Percentiles rank a stretch among this genome's conserved stretches.
These are phyloP conservation scores for Selaginella moellendorffii DNA, from an alignment of 75 land plant genomes.

Conservation along the genomic window DNA sequence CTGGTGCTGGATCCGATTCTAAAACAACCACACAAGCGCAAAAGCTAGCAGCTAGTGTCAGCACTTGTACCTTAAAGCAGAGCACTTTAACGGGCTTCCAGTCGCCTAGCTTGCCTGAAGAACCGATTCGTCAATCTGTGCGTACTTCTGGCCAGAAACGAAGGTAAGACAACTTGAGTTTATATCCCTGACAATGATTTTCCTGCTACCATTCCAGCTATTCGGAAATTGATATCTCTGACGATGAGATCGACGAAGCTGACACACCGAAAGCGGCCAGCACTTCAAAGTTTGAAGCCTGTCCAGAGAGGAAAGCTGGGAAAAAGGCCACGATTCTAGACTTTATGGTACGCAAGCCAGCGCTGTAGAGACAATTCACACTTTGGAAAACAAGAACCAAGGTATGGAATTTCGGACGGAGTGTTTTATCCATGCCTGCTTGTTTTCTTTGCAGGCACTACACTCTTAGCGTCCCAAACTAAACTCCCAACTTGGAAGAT, in stretches of 20 bases:
- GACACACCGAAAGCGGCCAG: background rate
- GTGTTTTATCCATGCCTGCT: no score
- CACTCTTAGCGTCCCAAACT: no score
- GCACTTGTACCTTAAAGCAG: background rate
- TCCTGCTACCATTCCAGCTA: background rate
- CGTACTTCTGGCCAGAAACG: background rate
- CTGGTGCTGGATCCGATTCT: constrained; percentile 50
- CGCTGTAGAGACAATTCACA: no score
- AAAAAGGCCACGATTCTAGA: background rate
- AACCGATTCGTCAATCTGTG: background rate
- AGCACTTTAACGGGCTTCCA: background rate
- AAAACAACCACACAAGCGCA: background rate
- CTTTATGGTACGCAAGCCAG: background rate
- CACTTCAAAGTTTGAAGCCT: background rate
- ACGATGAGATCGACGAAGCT: background rate
- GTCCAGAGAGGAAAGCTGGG: background rate
- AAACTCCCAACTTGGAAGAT: no score
- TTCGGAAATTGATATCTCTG: background rate
- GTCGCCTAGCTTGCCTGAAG: background rate
- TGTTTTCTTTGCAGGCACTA: no score
- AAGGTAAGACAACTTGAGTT: background rate
- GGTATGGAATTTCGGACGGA: no score
- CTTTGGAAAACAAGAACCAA: no score
- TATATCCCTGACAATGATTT: background rate
- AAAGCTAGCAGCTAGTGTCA: background rate